Percentiles rank a stretch among this genome's conserved stretches.
Conservation (phyloP, 371 early-diverging fungal genomes). For the Ordospora pajunii region DNA sequence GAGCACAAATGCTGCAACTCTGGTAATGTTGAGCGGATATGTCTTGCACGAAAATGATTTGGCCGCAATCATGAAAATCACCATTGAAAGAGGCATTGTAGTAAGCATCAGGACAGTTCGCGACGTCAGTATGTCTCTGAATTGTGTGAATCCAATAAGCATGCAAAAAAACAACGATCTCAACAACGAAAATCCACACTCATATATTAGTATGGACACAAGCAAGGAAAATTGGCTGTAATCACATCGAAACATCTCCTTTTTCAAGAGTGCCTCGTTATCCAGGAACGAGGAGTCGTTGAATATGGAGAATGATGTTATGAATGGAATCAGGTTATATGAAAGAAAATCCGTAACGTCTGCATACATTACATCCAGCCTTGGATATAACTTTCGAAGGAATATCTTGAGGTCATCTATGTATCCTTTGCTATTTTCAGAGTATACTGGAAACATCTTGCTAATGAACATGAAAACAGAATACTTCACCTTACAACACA, state of each 20-base stretch:
- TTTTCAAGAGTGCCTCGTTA: not conserved
- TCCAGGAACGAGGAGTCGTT: not conserved
- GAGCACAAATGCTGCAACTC: constrained; percentile 6
- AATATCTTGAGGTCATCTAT: not conserved
- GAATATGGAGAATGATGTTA: constrained; percentile 4
- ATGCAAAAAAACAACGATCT: not conserved
- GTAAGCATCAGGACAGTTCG: not conserved
- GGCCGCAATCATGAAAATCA: not conserved
- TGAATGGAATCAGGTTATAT: not conserved
- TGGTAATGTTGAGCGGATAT: not conserved
- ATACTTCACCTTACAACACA: not conserved
- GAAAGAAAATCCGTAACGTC: not conserved
- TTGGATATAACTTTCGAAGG: not conserved
- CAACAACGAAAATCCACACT: not conserved
- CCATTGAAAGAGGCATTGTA: not conserved
- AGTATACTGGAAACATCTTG: not conserved
- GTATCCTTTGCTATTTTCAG: not conserved
- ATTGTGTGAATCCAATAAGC: not conserved
- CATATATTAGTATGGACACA: not conserved
- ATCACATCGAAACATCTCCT: not conserved
- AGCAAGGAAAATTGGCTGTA: not conserved
- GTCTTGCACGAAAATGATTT: not conserved
- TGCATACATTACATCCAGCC: not conserved
- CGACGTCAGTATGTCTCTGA: not conserved
- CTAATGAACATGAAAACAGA: constrained; percentile 3